Conservation (phyloP, 1,284 basidiomycete genomes). For the Coniophora puteana region DNA sequence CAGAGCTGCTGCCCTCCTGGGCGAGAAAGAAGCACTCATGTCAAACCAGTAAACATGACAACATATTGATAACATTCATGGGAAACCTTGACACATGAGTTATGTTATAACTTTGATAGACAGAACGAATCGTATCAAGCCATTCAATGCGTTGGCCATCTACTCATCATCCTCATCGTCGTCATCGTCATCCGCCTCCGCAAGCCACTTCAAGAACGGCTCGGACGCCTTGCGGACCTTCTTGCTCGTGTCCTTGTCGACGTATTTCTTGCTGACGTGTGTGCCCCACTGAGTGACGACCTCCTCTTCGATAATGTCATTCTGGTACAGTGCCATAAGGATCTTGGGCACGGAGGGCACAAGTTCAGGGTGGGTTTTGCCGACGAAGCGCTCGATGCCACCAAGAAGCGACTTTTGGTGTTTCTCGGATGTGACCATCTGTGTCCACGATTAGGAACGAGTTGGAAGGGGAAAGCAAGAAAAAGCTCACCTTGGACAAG, state of each 20-base stretch:
- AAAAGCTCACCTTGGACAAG: conserved; percentile 70
- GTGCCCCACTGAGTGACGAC: conserved; percentile 92
- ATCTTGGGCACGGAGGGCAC: conserved; percentile 80
- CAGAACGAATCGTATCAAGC: too few species aligned
- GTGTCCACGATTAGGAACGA: conserved; percentile 7
- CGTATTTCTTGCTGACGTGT: conserved; percentile 97
- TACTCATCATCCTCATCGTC: conserved; percentile 25
- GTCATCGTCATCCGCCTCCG: conserved; percentile 55
- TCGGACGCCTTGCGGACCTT: conserved; percentile 94
- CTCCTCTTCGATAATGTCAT: conserved; percentile 91
- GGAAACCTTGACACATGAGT: too few species aligned
- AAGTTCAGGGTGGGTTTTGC: conserved; percentile 65
- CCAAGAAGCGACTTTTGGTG: conserved; percentile 94
- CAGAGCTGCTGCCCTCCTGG: too few species aligned
- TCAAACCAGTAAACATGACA: too few species aligned
- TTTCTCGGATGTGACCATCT: conserved; percentile 85
- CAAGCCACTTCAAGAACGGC: conserved; percentile 86
- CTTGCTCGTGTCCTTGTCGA: conserved; percentile 94
- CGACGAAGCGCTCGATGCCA: conserved; percentile 83
- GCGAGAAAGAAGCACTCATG: too few species aligned
- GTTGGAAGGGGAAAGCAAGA: not conserved
- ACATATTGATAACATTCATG: too few species aligned
- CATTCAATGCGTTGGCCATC: too few species aligned
- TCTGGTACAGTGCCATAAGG: conserved; percentile 94
- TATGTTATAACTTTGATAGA: too few species aligned